Evolutionary conservation across 2,329 filamentous ascomycete genomes (phyloP).

Genomic region (Colletotrichum sp.): DNA sequence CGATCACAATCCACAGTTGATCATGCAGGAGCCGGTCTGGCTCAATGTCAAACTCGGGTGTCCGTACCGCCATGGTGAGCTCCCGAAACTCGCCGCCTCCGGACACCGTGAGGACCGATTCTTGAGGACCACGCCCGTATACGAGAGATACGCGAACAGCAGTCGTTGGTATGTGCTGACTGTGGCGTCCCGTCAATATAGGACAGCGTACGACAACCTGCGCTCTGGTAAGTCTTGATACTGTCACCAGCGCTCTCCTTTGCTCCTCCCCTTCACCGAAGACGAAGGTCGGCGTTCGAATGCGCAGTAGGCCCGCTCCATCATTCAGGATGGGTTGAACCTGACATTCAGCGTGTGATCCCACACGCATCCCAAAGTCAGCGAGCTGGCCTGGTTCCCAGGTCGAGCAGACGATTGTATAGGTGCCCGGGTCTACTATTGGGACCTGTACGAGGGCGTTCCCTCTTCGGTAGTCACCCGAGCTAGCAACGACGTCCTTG

Average conservation of each 20-base stretch:
- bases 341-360: constrained; percentile 61
- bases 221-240: constrained; percentile 63
- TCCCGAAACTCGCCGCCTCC: constrained; percentile 79
- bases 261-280: constrained; percentile 50
- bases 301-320: constrained; percentile 75
- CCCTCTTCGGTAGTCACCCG: constrained; percentile 86
- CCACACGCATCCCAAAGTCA: constrained; percentile 77
- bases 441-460: constrained; percentile 72
- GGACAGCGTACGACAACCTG: constrained; percentile 52
- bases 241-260: constrained; percentile 43
- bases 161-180: constrained; percentile 35
- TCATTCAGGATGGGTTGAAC: constrained; percentile 72
- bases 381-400: constrained; percentile 83
- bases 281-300: constrained; percentile 60
- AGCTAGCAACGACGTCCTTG: constrained; percentile 81
- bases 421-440: constrained; percentile 71
- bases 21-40: constrained; percentile 61
- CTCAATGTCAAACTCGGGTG: constrained; percentile 76
- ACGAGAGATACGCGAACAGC: constrained; percentile 74
- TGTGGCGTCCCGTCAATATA: not conserved
- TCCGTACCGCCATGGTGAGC: constrained; percentile 68
- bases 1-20: constrained; percentile 81
- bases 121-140: constrained; percentile 73
- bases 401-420: constrained; percentile 89
- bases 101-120: constrained; percentile 67